Evolutionary conservation across 495 filamentous ascomycete genomes (phyloP), one percentile per base, ranked within the genome.

Genomic region (Xylaria castorea): DNA sequence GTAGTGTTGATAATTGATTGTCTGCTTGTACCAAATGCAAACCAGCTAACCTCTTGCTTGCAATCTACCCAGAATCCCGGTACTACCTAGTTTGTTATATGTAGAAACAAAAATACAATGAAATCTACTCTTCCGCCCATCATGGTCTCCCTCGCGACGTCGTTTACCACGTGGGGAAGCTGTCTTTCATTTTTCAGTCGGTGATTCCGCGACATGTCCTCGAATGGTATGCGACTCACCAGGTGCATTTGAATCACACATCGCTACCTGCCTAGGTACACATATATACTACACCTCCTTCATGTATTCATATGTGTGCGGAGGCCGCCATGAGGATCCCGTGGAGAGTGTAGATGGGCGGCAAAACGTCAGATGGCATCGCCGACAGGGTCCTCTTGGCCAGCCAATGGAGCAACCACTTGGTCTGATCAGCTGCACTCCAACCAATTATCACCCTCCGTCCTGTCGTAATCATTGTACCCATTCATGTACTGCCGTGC

Each of bases 351-450:
- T 34, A 68, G 66, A 68, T 57, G 50, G 70, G 70, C 70, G 70
- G 70, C 70, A 72, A 67, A 66, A 64, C 53, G 70, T 72, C 70
- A 72, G 70, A 72, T 72, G 70, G 46, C 48, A 57, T 72, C 42
- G 70, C 53, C 61, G 63, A 46, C 40, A 66, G 51, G 51, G 63
- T 20, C 50, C 30, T 40, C 63, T 44, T 38, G 48, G 27, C 51
- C 62, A 51, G 48, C 70, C 70, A 72, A 67, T 72, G 22, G 62
- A 72, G 34, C 42, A 40, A 67, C 20, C 50, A 67, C 5, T 50
- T 57, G 51, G 36, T 11, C 63, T 60, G 62, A 61, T 72, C 70
- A 72, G 70, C 70, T 72, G 63, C 63, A 61, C 53, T 46, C 70
- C 27, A 57, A 61, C 70, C 70, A 72, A 66, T 72, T 50, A 61